Conservation (phyloP, 768 basidiomycete species). For the Hygrocybe punicea region DNA sequence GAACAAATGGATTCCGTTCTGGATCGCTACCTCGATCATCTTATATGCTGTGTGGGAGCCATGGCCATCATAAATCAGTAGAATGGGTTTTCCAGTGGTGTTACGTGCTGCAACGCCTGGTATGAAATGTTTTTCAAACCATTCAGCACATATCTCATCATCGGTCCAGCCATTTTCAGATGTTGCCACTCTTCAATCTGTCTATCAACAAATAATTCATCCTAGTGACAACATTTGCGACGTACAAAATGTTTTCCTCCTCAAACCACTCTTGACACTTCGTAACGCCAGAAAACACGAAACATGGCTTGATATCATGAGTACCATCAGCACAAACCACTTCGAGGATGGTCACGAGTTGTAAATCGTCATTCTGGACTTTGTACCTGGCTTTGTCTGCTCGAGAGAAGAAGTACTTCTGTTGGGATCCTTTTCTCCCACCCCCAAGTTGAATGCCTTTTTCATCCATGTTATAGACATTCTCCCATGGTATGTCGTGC, state of each 20-base stretch:
- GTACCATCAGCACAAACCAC: no score
- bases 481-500: slow-evolving; percentile 27
- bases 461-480: slow-evolving; percentile 39
- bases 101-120: slow-evolving; percentile 18
- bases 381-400: no score
- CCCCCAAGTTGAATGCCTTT: slow-evolving; percentile 22
- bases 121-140: slow-evolving; percentile 37
- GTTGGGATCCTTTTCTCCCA: neutral
- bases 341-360: no score
- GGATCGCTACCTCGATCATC: slow-evolving; percentile 23
- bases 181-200: slow-evolving; percentile 26
- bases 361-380: no score
- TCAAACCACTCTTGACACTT: slow-evolving; percentile 26
- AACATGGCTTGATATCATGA: no score
- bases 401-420: neutral
- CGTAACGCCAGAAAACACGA: neutral
- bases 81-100: slow-evolving; percentile 25
- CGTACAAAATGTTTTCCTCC: slow-evolving; percentile 16
- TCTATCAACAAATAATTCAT: slow-evolving; percentile 20
- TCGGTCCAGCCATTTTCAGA: slow-evolving; percentile 43
- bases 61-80: slow-evolving; percentile 41
- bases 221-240: slow-evolving; percentile 18
- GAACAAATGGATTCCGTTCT: slow-evolving; percentile 29
- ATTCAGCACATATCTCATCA: slow-evolving; percentile 31
- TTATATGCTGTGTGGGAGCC: slow-evolving; percentile 29